Base-by-base conservation (phyloP, 768 basidiomycete species). In the Amanita thiersii region DNA sequence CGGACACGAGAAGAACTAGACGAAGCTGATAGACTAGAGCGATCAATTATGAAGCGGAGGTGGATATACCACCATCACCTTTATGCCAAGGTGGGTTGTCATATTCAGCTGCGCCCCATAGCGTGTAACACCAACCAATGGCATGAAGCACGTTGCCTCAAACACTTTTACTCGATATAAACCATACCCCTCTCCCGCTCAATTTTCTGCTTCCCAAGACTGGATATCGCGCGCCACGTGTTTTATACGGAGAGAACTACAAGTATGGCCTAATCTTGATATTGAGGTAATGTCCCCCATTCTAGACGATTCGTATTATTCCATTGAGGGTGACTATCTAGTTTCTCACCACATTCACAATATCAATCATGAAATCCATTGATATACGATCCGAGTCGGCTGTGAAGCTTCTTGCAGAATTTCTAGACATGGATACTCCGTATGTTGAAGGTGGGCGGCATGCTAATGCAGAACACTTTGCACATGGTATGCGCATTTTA, bases 311-410 rank as follows among this genome's bases (percentile, higher is more conserved):
- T 29, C 40, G 28, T 36, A 11, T 24, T 14, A 12, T 20, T 35
- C 46, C 40, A 23, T 36, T 40, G 31, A n/a, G 4, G 17, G n/a
- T n/a, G 20, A n/a, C 28, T 46, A 14, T 30, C 37, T 41, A 91
- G 86, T 97, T 93, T 59, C 69, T 97, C 40, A 91, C 87, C 9
- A 86, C 81, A 2, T 88, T 93, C 62, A 87, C 79, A 14, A 64
- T 94, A 39, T 89, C 90, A 1, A 67, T 97, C 51, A 89, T 97
- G 80, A 89, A 90, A 61, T 73, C 86, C 2, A 78, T 96, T 41
- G 92, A 97, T 62, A 86, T 97, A 43, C 86, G 92, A 31, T 86
- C 89, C 9, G 84, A 90, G 61, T 78, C 83, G 28, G 87, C 91
- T 30, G 73, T 97, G 32, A 86, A 82, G 52, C 59, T 87, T 11